phyloP scores from a whole-genome alignment of 495 filamentous ascomycete genomes.

The Opeltia flavorubescens region DNA sequence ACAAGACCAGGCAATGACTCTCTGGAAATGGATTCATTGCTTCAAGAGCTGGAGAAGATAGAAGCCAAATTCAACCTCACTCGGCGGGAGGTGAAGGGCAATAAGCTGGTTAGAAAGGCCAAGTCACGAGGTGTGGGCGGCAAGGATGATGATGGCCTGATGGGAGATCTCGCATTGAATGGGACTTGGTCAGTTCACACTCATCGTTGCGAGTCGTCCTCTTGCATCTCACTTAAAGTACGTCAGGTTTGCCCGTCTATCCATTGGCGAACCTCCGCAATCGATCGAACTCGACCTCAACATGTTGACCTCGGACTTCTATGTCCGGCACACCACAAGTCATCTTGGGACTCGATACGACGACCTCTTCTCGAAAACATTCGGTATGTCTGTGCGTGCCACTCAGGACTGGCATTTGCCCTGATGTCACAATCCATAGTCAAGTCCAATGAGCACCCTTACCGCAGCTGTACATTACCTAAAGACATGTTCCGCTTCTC shows the following conservation, averaged over 20 bases:
- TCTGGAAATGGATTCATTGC: slow-evolving; percentile 14
- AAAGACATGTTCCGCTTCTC: slow-evolving; percentile 18
- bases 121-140: slow-evolving; percentile 12
- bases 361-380: slow-evolving; percentile 17
- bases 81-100: slow-evolving; percentile 19
- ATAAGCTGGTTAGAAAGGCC: slow-evolving; percentile 20
- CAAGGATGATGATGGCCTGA: slow-evolving; percentile 8
- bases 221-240: neutral
- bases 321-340: slow-evolving; percentile 19
- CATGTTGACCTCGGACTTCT: slow-evolving; percentile 22
- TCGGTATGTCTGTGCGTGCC: slow-evolving; percentile 5
- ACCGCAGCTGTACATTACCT: slow-evolving; percentile 17
- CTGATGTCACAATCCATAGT: slow-evolving; percentile 1
- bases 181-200: slow-evolving; percentile 15
- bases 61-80: slow-evolving; percentile 21
- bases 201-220: neutral
- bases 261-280: slow-evolving; percentile 18
- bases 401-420: neutral
- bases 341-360: slow-evolving; percentile 17
- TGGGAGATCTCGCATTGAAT: slow-evolving; percentile 14
- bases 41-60: slow-evolving; percentile 11
- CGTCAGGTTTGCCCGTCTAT: slow-evolving; percentile 18
- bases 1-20: slow-evolving; percentile 6
- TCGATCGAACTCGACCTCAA: slow-evolving; percentile 22
- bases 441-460: slow-evolving; percentile 13